Base-by-base conservation (phyloP, 192 early-diverging fungal species). In the Backusella macrospora region DNA sequence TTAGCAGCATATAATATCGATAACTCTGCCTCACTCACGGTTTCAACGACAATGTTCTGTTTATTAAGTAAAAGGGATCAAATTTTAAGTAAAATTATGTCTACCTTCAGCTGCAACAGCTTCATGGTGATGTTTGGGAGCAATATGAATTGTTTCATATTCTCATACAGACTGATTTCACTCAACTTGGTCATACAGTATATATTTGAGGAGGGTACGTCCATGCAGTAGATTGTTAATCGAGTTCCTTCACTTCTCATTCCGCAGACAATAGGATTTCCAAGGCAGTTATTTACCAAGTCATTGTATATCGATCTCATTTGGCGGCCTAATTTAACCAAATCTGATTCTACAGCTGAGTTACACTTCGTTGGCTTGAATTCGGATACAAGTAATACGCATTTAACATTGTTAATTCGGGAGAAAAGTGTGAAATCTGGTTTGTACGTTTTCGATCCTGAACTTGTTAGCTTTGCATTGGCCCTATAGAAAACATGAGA, bases 291-390 rank as follows among this genome's bases (percentile, higher is more conserved):
- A 49, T n/a, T n/a, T 49, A 49, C 48, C n/a, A 49, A 14, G 48
- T 49, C 48, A 49, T 49, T 49, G 48, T 7, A 49, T 49, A n/a
- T 49, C 18, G 48, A 49, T 49, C 48, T 49, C 48, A 49, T 49
- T 49, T 49, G n/a, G 15, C 48, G n/a, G 48, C 48, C 48, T n/a
- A 49, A 49, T 6, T 49, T 49, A n/a, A 49, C 48, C 16, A 49
- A 21, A 49, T 49, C 48, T 21, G 48, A 49, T 18, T 49, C 48
- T 49, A 49, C 48, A 8, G 48, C 48, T 49, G 48, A 49, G 6
- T 49, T 49, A 49, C n/a, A 49, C 48, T 49, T 49, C n/a, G 48
- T 49, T 49, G 48, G 48, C n/a, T 49, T 21, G 48, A 49, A 49
- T n/a, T 49, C 48, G 48, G 48, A 49, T 7, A 49, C 48, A 18